These are phyloP conservation scores for Tricholoma terreum DNA, from an alignment of 768 basidiomycete species.

Conservation along the genomic window DNA sequence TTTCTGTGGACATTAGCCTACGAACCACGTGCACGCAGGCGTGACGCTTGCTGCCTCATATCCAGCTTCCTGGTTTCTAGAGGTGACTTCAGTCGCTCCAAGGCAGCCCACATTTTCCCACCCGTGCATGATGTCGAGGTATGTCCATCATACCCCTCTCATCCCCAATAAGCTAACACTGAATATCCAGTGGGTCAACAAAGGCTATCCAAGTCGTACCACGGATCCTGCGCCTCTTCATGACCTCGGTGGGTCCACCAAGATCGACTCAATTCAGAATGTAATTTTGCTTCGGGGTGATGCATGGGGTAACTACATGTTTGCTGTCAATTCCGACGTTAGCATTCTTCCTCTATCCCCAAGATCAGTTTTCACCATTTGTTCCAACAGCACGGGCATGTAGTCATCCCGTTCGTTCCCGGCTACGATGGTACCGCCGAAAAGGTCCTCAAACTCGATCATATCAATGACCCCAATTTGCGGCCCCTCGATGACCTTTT, in stretches of 20 bases:
- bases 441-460: conserved; percentile 17
- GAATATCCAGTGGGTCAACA: conserved; percentile 16
- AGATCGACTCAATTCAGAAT: conserved; percentile 25
- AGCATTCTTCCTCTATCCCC: conserved; percentile 4
- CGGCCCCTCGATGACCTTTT: conserved; percentile 32
- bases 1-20: conserved; percentile 9
- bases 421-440: background rate
- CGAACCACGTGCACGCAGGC: conserved; percentile 7
- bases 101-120: conserved; percentile 23
- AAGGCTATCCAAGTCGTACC: conserved; percentile 15
- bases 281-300: conserved; percentile 23
- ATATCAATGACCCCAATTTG: conserved; percentile 24
- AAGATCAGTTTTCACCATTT: background rate
- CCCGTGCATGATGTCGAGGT: conserved; percentile 23
- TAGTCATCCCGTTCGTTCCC: background rate
- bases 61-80: conserved; percentile 6
- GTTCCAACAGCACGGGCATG: background rate
- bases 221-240: conserved; percentile 14
- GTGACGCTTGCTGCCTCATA: conserved; percentile 19
- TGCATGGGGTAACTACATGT: conserved; percentile 24
- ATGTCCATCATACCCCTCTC: conserved; percentile 7
- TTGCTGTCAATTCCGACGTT: conserved; percentile 26
- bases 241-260: conserved; percentile 13
- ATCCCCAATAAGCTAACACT: conserved; percentile 1
- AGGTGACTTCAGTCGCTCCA: conserved; percentile 11